Base-by-base conservation (phyloP, 2,329 filamentous ascomycete genomes). In the Cladosporium sp. region DNA sequence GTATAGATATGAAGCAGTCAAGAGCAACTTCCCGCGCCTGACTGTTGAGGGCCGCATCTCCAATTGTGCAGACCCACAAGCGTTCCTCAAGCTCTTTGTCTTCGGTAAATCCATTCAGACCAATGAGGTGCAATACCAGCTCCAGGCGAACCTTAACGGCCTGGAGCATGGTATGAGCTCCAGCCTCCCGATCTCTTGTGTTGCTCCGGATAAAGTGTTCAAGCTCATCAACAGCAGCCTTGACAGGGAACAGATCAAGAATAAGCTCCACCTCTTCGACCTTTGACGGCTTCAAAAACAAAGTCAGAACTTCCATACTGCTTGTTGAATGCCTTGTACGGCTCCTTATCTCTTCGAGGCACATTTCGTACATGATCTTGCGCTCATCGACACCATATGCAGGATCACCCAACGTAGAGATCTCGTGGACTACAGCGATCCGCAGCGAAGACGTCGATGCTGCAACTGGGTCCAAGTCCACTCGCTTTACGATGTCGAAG, bases 61-160 rank as follows among this genome's bases (percentile, higher is more conserved):
- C 65, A 35, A 63, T 53, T 2, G 62, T 58, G 40, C 55, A 59
- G 2, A 53, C 36, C 52, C 62, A 65, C 17, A 66, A 36, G 9
- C 57, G 25, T 36, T 58, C 28, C 40, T 54, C 45, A 8, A 55
- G 39, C 3, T 50, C 58, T 10, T 60, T 60, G 20, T 57, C 45
- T 40, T 53, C 40, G 3, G 54, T 35, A 8, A 28, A 28, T 7
- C 34, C 53, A 8, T 58, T 40, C 13, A 62, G 36, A n/a, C 58
- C 51, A 36, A 65, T 53, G 24, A 67, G 56, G 15, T 78, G 77
- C 39, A 80, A 77, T 19, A 89, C 78, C 64, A 90, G 88, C 1
- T 85, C 80, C 36, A 89, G 78, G 34, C 64, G 45, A 6, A 56
- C 48, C 15, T 45, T 57, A 13, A 57, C 40, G 19, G 45, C 36